phyloP scores from a whole-genome alignment of 2,329 filamentous ascomycete species.

The Rachicladosporium sp. region DNA sequence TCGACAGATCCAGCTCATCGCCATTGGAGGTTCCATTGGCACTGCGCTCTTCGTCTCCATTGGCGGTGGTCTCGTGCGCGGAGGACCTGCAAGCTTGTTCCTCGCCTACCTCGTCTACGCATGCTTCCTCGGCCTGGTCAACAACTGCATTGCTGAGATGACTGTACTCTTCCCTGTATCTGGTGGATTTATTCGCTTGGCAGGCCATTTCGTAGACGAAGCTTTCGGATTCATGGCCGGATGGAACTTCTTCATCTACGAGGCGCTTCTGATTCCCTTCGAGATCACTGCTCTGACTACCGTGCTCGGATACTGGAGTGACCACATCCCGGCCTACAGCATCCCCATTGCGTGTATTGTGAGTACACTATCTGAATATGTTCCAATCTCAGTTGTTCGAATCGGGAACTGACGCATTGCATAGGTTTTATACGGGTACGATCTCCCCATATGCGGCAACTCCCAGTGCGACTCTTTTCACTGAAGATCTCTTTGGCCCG shows the following conservation, averaged over 20 bases:
- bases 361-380: background rate
- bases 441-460: constrained; percentile 5
- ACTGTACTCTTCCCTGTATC: constrained; percentile 48
- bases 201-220: constrained; percentile 55
- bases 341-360: constrained; percentile 31
- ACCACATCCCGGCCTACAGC: constrained; percentile 31
- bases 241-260: constrained; percentile 42
- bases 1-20: constrained; percentile 25
- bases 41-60: constrained; percentile 34
- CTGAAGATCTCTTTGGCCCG: background rate
- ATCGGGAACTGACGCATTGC: background rate
- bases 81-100: constrained; percentile 42
- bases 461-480: constrained; percentile 4
- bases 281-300: constrained; percentile 37
- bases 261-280: constrained; percentile 39
- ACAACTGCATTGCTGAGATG: constrained; percentile 57
- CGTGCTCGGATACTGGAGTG: constrained; percentile 30
- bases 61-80: constrained; percentile 41
- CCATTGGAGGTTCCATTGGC: constrained; percentile 24
- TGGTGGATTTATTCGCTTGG: constrained; percentile 52
- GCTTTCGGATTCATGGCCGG: constrained; percentile 45
- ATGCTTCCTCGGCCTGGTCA: constrained; percentile 46
- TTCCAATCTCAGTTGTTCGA: too few relatives aligned
- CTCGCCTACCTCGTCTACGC: constrained; percentile 48
- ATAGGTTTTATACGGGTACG: constrained; percentile 6